Percentiles rank a stretch among this genome's conserved stretches.
Conservation (phyloP, 1,139 yeast genomes). For the Spencermartinsiella ligniputridi region DNA sequence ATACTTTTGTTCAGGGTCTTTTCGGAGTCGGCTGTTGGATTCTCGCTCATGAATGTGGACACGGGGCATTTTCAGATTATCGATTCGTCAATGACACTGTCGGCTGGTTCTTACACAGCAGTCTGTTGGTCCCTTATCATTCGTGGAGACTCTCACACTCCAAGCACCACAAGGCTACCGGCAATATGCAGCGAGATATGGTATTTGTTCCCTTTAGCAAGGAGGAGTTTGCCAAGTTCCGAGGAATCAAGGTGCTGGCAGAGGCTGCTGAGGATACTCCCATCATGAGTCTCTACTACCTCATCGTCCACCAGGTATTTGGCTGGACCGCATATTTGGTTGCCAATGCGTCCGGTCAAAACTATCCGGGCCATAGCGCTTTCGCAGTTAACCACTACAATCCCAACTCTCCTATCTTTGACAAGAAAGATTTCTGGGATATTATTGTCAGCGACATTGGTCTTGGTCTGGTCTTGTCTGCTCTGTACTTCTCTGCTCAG, state of each 20-base stretch:
- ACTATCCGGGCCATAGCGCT: slow-evolving; percentile 49
- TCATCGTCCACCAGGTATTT: slow-evolving; percentile 67
- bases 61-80: slow-evolving; percentile 75
- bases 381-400: slow-evolving; percentile 59
- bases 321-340: slow-evolving; percentile 68
- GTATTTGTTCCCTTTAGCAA: slow-evolving; percentile 73
- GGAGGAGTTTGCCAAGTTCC: slow-evolving; percentile 42
- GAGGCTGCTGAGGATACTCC: slow-evolving; percentile 75
- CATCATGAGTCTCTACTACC: slow-evolving; percentile 49
- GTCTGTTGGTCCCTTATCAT: slow-evolving; percentile 74
- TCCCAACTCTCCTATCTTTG: slow-evolving; percentile 72
- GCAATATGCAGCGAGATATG: slow-evolving; percentile 75
- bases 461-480: slow-evolving; percentile 48
- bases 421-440: slow-evolving; percentile 63
- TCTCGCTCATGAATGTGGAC: slow-evolving; percentile 89
- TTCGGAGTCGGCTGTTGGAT: slow-evolving; percentile 82
- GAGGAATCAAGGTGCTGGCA: slow-evolving; percentile 34
- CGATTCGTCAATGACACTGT: slow-evolving; percentile 64
- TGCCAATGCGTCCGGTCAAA: slow-evolving; percentile 76
- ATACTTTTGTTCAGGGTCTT: slow-evolving; percentile 56
- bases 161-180: slow-evolving; percentile 86
- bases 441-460: slow-evolving; percentile 72
- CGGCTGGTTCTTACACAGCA: slow-evolving; percentile 82
- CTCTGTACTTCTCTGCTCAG: slow-evolving; percentile 60
- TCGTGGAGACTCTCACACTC: slow-evolving; percentile 83